Evolutionary conservation across 73 alveolate species (phyloP).

Genomic region (Breviolum minutum): DNA sequence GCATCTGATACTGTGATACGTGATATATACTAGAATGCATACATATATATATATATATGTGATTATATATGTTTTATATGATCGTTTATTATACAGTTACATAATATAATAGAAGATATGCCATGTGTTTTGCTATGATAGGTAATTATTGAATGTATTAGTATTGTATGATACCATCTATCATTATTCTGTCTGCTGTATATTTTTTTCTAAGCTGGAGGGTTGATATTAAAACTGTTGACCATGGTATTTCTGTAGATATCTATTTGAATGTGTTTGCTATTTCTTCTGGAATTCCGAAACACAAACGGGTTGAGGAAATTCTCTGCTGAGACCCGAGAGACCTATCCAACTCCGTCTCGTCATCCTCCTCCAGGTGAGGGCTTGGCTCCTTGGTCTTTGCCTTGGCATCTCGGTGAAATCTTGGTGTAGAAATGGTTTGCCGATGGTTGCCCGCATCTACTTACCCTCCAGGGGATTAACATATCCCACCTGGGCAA

Average conservation of each 20-base stretch:
- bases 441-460: too few species aligned
- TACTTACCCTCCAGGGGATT: too few species aligned
- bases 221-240: neutral
- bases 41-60: neutral
- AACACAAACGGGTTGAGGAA: too few species aligned
- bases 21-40: neutral
- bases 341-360: conserved; percentile 89
- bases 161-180: too few species aligned
- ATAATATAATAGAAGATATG: neutral
- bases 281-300: too few species aligned
- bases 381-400: conserved; percentile 64
- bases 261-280: too few species aligned
- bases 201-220: neutral
- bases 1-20: neutral
- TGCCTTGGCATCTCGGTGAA: neutral
- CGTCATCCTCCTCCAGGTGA: conserved; percentile 63
- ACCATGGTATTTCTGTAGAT: too few species aligned
- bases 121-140: too few species aligned
- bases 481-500: too few species aligned
- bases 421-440: neutral
- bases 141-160: too few species aligned
- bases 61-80: neutral
- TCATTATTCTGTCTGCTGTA: neutral
- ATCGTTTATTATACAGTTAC: neutral
- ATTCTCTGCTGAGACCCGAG: neutral